Evolutionary conservation across 495 filamentous ascomycete species (phyloP), one percentile per base, ranked within the genome.

Genomic region (Talaromyces adpressus): DNA sequence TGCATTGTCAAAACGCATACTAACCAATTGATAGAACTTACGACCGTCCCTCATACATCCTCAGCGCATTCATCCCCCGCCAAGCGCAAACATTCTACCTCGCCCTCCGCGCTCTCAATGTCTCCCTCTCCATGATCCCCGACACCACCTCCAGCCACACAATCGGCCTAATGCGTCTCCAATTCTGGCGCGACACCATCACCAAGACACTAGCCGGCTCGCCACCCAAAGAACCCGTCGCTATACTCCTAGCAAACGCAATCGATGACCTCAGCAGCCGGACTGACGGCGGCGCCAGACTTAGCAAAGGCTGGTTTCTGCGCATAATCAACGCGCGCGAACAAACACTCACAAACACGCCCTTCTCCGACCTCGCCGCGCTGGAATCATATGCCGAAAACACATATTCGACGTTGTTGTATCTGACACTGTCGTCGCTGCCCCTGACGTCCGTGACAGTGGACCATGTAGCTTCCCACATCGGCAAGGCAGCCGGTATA

Each of bases 401-500:
- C 62, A 97, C 94, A 2, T 98, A 98, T 76, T 90, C 89, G 3
- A 95, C 90, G 0, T 80, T 98, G n/a, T 83, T 96, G 71, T 98
- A 98, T 70, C 81, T 96, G 61, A 92, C 91, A 1, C 77, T 98
- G 20, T 89, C 89, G 2, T 78, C 87, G 0, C 75, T 96, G 61
- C 88, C 90, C 2, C 77, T 95, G 70, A 81, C 85, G 7, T 93
- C 88, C 16, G 78, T 96, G 41, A 87, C 91, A n/a, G 85, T 91
- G 45, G 94, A 98, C 67, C 94, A 98, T 76, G 75, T 98, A 12
- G 92, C 93, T 9, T 91, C 87, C 22, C 94, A 98, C 74, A 89
- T 98, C 49, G 94, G 94, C 18, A 98, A 98, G 72, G 91, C 94
- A 0, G 88, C 84, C 7, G 94, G 94, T 2, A 97, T 98, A 53